Evolutionary conservation across 371 early-diverging fungal species (phyloP), one percentile per base, ranked within the genome.

Genomic region (Rhizopus microsporus): DNA sequence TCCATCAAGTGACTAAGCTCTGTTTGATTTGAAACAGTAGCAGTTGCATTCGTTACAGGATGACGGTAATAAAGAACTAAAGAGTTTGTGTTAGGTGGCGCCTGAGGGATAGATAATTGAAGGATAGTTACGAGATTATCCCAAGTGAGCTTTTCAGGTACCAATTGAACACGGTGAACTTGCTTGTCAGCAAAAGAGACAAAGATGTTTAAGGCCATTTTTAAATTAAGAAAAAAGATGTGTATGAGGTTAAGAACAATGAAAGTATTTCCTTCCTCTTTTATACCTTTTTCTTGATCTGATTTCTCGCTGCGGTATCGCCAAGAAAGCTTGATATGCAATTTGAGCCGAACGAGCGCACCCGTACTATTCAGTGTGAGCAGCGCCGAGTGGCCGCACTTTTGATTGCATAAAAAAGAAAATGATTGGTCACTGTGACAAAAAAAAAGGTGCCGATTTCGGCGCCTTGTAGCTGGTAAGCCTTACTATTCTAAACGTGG

Each of bases 71-170:
- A 55, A 33, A 60, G 55, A 17, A 50, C 45, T 30, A 60, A 32
- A 50, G 62, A 57, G 6, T 40, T n/a, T 8, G 37, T 40, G 9
- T 37, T 35, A 52, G 43, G 15, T 2, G 45, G 17, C 53, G 29
- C 17, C 16, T 51, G 51, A 34, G 47, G 10, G 35, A 51, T 35
- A 7, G 52, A 52, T 1, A 45, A 46, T 23, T 62, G 46, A 38
- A 62, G 52, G 8, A 57, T 17, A 32, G 47, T 34, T 29, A 42
- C 49, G 42, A 62, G 56, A 13, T 32, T 53, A 38, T 34, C 48
- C 61, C 61, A 60, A 33, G 46, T 55, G 4, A 60, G 37, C 32
- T 55, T 60, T 31, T 60, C 61, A 55, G 17, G n/a, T 40, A 51
- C 30, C 42, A 60, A 50, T 17, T 54, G 46, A 46, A 46, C 17